These are phyloP conservation scores for Byssoonygena ceratinophila DNA, from an alignment of 2,329 filamentous ascomycete species.

Conservation along the genomic window DNA sequence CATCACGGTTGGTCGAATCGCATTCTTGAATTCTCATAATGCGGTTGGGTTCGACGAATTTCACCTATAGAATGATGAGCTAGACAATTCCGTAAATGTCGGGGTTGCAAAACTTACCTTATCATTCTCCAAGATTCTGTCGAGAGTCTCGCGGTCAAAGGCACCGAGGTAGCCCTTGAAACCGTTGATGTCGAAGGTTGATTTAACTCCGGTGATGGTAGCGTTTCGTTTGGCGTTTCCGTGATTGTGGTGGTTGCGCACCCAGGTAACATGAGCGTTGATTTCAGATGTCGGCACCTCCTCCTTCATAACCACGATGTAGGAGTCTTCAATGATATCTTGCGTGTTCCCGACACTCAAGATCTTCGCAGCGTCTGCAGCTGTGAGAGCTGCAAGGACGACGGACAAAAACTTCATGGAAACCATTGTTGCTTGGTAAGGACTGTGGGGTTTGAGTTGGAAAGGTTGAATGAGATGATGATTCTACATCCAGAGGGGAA, in stretches of 20 bases:
- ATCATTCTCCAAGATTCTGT: slow-evolving; percentile 11
- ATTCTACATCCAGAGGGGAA: background rate
- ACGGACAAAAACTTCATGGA: slow-evolving; percentile 15
- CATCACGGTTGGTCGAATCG: too few species aligned
- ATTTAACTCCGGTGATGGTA: slow-evolving; percentile 8
- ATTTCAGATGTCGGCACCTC: slow-evolving; percentile 12
- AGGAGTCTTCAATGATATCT: slow-evolving; percentile 15
- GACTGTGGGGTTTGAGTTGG: background rate
- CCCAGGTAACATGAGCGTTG: slow-evolving; percentile 13
- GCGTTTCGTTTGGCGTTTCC: slow-evolving; percentile 2
- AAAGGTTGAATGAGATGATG: background rate
- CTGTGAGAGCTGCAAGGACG: slow-evolving; percentile 10
- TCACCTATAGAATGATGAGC: slow-evolving; percentile 12
- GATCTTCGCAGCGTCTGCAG: slow-evolving; percentile 13
- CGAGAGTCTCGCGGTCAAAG: slow-evolving; percentile 14
- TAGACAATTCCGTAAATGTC: background rate
- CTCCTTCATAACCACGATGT: slow-evolving; percentile 18
- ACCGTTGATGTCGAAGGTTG: slow-evolving; percentile 11
- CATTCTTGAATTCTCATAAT: slow-evolving; percentile 10
- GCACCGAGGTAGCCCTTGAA: slow-evolving; percentile 14
- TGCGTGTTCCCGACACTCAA: slow-evolving; percentile 6
- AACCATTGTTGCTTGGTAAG: slow-evolving; percentile 8
- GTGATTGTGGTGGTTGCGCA: slow-evolving; percentile 8
- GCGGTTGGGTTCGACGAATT: slow-evolving; percentile 16
- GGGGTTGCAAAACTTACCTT: slow-evolving; percentile 1